Evolutionary conservation across 768 basidiomycete genomes (phyloP).

Genomic region (Pleurotus salmoneostramineus): DNA sequence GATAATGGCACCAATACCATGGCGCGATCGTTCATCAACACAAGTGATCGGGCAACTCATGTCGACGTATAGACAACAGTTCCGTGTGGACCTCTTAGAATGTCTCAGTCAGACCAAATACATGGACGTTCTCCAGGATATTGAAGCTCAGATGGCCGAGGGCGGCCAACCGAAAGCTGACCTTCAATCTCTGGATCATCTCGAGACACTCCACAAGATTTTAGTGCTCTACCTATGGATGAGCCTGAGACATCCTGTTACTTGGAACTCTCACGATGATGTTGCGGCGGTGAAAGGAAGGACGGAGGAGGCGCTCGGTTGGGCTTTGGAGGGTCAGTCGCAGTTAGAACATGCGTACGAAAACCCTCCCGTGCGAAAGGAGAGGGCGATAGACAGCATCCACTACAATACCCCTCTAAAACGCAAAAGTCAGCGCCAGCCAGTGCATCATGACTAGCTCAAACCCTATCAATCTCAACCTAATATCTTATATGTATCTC

Average conservation of each 20-base stretch:
- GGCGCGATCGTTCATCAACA: constrained; percentile 36
- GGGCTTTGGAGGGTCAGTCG: constrained; percentile 45
- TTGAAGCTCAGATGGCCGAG: constrained; percentile 23
- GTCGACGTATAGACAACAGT: constrained; percentile 30
- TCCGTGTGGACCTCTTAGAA: constrained; percentile 38
- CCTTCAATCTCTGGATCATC: constrained; percentile 18
- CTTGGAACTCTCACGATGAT: constrained; percentile 54
- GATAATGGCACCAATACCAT: constrained; percentile 50
- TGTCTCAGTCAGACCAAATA: constrained; percentile 33
- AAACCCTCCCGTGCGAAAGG: neutral
- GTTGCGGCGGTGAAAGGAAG: constrained; percentile 54
- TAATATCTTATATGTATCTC: too few relatives aligned
- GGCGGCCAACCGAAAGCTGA: constrained; percentile 4
- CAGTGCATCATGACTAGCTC: too few relatives aligned
- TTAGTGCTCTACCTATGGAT: constrained; percentile 86
- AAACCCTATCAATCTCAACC: too few relatives aligned
- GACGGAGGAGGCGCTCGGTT: constrained; percentile 67
- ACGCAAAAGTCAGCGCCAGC: too few relatives aligned
- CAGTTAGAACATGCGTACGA: neutral
- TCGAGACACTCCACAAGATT: constrained; percentile 79
- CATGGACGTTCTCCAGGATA: constrained; percentile 34
- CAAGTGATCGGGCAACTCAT: constrained; percentile 36
- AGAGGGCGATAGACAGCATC: neutral
- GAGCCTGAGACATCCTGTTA: constrained; percentile 60
- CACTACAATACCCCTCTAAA: neutral